Base-by-base conservation (phyloP, 1,284 basidiomycete species). In the Melanopsichium pennsylvanicum region DNA sequence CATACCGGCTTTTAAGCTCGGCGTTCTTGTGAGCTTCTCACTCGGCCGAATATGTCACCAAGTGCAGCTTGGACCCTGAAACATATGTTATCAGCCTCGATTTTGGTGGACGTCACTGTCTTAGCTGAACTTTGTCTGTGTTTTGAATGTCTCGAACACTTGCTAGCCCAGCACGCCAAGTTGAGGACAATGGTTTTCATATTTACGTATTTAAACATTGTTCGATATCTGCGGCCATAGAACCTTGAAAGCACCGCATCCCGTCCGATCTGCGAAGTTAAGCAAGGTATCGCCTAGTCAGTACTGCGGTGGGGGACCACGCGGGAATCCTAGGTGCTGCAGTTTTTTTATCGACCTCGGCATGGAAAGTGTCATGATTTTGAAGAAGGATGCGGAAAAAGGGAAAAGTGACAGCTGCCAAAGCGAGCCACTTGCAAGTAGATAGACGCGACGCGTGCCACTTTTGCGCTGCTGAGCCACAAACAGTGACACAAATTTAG, bases 221-320 rank as follows among this genome's bases (percentile, higher is more conserved):
- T n/a, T n/a, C n/a, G n/a, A n/a, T n/a, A 87, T 88, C 87, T 86
- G 87, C 85, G 87, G 87, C 87, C 87, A 88, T 87, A 88, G 87
- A 87, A 87, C 86, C 85, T 84, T 85, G 87, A 88, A 88, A 88
- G 86, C 86, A 88, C 87, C 86, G 86, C 87, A 88, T 88, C 88
- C 88, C 86, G 87, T 88, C 87, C 82, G 87, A 88, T 88, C 87
- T 88, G 87, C 85, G 86, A 85, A 88, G 87, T 88, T 87, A 89
- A 89, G 85, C 86, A 84, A 85, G 86, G 87, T 88, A 86, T 87
- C 86, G 87, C 87, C 85, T 82, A 88, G 88, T 88, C 87, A 89
- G 88, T 89, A 89, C 87, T 87, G 88, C 84, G 87, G 87, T 88
- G 87, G 88, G 87, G 88, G 88, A 88, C 88, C 88, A 88, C 86